Base-by-base conservation (phyloP, 163 green algal species). In the Scenedesmus sp. region DNA sequence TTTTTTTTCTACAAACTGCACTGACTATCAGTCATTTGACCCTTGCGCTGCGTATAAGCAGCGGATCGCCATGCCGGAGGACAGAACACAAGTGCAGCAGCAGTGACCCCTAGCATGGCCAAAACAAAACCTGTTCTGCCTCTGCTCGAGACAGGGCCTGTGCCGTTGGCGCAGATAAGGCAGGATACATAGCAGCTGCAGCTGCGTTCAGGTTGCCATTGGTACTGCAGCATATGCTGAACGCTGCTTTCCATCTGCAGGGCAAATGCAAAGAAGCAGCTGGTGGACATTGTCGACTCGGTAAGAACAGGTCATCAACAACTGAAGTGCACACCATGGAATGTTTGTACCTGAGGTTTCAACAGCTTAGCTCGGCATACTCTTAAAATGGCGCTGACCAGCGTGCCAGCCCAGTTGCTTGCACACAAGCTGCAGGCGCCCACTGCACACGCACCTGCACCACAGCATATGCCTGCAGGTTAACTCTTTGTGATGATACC, bases 211-310 rank as follows among this genome's bases (percentile, higher is more conserved):
- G 22, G 35, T 7, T 84, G 56, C 33, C 51, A 24, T 42, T 33
- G 22, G 5, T 35, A 44, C 10, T 20, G 65, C 30, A 76, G 30
- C 7, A 76, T 68, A 26, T n/a, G 26, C 26, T 79, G 51, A 49
- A 4, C 30, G 61, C 70, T 51, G 22, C 83, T 76, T 68, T 84
- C 42, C 37, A 65, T 49, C 44, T 56, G 24, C 92, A 95, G 93
- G 84, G 84, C 92, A 18, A 35, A 89, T 22, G 91, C 92, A 0
- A 90, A 91, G 5, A 93, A 92, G 42, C 89, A 93, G 83, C 84
- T 95, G 30, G 68, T 95, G 4, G 93, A 95, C 56, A 79, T 93
- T 3, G 68, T 95, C 0, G 93, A 95, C 87, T 94, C 91, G 87
- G 93, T 95, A n/a, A 53, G 82, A 51, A 40, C 82, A 73, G 24